These are phyloP conservation scores for Trichomonas gallinae DNA, from an alignment of 208 protist genomes.

Conservation along the genomic window DNA sequence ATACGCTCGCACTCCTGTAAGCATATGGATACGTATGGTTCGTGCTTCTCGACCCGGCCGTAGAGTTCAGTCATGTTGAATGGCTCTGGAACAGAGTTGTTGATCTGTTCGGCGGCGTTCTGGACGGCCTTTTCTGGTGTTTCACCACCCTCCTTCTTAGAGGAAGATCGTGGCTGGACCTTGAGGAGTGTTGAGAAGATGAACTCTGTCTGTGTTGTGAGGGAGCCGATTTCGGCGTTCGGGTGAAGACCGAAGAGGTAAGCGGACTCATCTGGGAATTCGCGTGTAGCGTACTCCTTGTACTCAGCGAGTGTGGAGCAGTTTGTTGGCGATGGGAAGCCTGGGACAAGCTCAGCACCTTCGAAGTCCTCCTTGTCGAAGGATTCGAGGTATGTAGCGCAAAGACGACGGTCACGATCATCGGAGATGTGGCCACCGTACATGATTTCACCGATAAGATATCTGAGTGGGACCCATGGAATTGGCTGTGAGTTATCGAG, in stretches of 20 bases:
- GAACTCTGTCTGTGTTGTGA: constrained; percentile 68
- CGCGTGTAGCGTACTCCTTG: constrained; percentile 69
- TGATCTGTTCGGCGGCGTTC: constrained; percentile 46
- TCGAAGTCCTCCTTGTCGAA: constrained; percentile 49
- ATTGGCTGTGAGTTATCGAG: constrained; percentile 62
- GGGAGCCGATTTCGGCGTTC: constrained; percentile 95
- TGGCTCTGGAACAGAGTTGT: constrained; percentile 45
- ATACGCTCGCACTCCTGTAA: constrained; percentile 88
- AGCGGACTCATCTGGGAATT: constrained; percentile 68
- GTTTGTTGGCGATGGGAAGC: constrained; percentile 27
- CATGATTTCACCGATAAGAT: constrained; percentile 98
- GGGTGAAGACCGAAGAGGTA: constrained; percentile 89
- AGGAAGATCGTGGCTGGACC: constrained; percentile 70
- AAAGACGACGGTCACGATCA: constrained; percentile 87
- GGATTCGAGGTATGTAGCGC: constrained; percentile 70
- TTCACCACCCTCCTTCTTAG: constrained; percentile 55
- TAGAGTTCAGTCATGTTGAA: constrained; percentile 50
- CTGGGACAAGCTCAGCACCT: constrained; percentile 17
- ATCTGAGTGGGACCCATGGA: constrained; percentile 91
- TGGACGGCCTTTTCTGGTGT: constrained; percentile 48
- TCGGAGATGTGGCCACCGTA: constrained; percentile 97
- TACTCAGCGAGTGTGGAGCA: constrained; percentile 69
- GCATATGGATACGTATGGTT: constrained; percentile 82
- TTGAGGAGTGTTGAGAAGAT: constrained; percentile 86
- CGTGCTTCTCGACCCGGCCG: constrained; percentile 63